Conservation (phyloP, 1,139 yeast species). For the Wickerhamomyces sp. region DNA sequence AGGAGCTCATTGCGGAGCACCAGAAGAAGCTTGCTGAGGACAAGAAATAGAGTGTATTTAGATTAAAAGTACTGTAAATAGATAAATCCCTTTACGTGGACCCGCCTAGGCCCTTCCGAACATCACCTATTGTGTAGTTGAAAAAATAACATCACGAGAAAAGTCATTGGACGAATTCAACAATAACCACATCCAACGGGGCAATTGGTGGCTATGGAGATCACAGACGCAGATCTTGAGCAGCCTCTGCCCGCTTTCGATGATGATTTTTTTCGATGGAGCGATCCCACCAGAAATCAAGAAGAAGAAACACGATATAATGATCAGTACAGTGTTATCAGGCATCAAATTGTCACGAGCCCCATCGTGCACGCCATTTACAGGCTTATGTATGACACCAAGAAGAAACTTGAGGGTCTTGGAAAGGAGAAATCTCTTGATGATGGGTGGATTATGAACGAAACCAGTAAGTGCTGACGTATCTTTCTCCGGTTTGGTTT, state of each 20-base stretch:
- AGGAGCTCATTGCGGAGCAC: slow-evolving; percentile 81
- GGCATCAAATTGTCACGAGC: slow-evolving; percentile 14
- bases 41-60: slow-evolving; percentile 11
- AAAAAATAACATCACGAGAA: no score
- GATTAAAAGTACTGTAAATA: slow-evolving; percentile 7
- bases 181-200: no score
- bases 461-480: slow-evolving; percentile 7
- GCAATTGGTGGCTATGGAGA: slow-evolving; percentile 5
- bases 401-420: slow-evolving; percentile 19
- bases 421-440: slow-evolving; percentile 2
- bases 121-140: no score
- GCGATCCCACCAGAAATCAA: no score
- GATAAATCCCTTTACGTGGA: no score
- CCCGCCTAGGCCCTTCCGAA: no score
- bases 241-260: not conserved
- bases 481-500: no score
- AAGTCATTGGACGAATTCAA: no score
- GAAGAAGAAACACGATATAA: not conserved
- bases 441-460: slow-evolving; percentile 16
- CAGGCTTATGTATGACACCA: slow-evolving; percentile 8
- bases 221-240: slow-evolving; percentile 5
- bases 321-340: slow-evolving; percentile 10
- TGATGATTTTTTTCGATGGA: slow-evolving; percentile 7
- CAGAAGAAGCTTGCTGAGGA: slow-evolving; percentile 38
- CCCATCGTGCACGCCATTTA: slow-evolving; percentile 13